A percentile compares a stretch with the other conserved stretches of the same genome.
Conservation (phyloP, 305 asterid genomes). For the Ruellia speciosa region DNA sequence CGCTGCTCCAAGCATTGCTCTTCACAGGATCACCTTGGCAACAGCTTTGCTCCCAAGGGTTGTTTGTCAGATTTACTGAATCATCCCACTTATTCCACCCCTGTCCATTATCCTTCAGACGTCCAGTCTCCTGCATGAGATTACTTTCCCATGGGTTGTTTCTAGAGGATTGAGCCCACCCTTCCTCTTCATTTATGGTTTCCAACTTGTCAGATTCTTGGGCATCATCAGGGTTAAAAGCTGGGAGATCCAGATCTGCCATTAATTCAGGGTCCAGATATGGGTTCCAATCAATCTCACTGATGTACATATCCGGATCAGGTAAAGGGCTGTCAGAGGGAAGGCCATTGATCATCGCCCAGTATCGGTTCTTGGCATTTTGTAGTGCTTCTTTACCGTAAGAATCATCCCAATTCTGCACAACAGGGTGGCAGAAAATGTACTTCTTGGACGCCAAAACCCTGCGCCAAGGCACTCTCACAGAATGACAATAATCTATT, state of each 20-base stretch:
- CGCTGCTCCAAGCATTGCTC: slow-evolving; percentile 42
- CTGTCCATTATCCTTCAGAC: slow-evolving; percentile 24
- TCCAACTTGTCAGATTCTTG: slow-evolving; percentile 27
- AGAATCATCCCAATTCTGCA: slow-evolving; percentile 73
- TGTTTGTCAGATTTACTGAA: slow-evolving; percentile 24
- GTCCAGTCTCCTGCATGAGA: slow-evolving; percentile 22
- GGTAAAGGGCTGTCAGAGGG: slow-evolving; percentile 54
- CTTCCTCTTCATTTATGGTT: slow-evolving; percentile 26
- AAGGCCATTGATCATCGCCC: slow-evolving; percentile 52
- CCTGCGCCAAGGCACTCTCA: slow-evolving; percentile 60
- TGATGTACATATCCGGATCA: slow-evolving; percentile 49
- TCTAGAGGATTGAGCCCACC: slow-evolving; percentile 16
- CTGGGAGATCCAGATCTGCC: slow-evolving; percentile 56
- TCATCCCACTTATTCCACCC: slow-evolving; percentile 48
- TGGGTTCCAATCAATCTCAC: slow-evolving; percentile 69
- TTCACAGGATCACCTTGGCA: slow-evolving; percentile 29
- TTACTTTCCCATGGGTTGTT: slow-evolving; percentile 58
- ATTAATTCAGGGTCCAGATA: slow-evolving; percentile 53
- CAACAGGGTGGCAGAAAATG: slow-evolving; percentile 53
- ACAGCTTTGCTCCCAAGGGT: slow-evolving; percentile 57
- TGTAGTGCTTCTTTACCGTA: slow-evolving; percentile 67
- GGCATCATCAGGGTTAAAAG: slow-evolving; percentile 47
- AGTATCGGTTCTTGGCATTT: slow-evolving; percentile 57
- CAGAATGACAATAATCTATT: slow-evolving; percentile 63
- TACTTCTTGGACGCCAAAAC: slow-evolving; percentile 61